These are phyloP conservation scores for Meyerozyma smithsonii DNA, from an alignment of 1,139 yeast species.

Conservation along the genomic window DNA sequence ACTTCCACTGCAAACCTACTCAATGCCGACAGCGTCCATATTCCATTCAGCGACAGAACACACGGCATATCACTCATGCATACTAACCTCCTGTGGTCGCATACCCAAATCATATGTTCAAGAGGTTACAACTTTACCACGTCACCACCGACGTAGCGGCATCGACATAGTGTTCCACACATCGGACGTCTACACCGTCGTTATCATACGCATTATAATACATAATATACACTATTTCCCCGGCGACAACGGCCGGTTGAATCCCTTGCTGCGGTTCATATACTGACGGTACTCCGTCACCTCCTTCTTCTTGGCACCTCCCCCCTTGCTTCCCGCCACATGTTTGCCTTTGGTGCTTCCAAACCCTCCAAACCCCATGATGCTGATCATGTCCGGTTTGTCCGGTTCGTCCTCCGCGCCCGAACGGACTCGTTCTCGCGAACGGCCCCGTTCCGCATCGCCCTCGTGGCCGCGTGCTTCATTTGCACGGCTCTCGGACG, in stretches of 20 bases:
- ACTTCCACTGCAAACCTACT: no score
- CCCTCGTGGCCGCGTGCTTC: no score
- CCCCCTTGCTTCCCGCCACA: conserved; percentile 47
- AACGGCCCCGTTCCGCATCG: neutral
- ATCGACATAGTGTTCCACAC: no score
- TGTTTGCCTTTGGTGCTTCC: conserved; percentile 59
- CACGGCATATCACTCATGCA: no score
- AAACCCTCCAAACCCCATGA: conserved; percentile 68
- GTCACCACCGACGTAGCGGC: no score
- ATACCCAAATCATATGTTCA: no score
- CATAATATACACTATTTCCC: conserved; percentile 15
- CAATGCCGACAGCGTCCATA: no score
- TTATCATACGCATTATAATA: neutral
- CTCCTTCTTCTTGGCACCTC: conserved; percentile 39
- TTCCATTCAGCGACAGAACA: no score
- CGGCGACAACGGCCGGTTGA: conserved; percentile 59
- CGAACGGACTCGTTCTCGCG: neutral
- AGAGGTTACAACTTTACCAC: no score
- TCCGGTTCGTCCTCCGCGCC: conserved; percentile 18
- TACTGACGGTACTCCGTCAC: conserved; percentile 57
- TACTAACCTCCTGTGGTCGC: no score
- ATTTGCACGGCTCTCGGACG: no score
- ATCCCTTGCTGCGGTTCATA: conserved; percentile 60
- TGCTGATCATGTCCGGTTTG: conserved; percentile 24
- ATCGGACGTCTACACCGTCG: no score